These are phyloP conservation scores for Recurvomyces mirabilis DNA, from an alignment of 495 filamentous ascomycete genomes.

Conservation along the genomic window DNA sequence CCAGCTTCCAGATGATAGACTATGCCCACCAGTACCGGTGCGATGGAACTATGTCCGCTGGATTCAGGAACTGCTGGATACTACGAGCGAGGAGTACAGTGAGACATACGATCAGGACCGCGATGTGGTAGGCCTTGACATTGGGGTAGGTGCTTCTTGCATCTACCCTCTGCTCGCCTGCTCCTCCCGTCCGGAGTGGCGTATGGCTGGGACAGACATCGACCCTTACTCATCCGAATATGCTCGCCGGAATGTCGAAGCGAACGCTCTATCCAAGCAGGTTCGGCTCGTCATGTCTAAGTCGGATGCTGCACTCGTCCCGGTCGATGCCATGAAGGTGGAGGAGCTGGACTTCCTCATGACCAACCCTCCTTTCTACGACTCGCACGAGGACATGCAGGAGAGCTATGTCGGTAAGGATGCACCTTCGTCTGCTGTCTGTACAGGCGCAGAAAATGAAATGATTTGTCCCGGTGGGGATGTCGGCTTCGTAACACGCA, in stretches of 20 bases:
- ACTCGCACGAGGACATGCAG: conserved; percentile 56
- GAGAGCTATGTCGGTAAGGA: conserved; percentile 47
- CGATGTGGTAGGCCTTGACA: conserved; percentile 63
- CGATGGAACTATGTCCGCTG: conserved; percentile 79
- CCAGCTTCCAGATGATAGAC: conserved; percentile 59
- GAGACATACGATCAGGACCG: conserved; percentile 47
- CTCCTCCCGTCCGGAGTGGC: conserved; percentile 52
- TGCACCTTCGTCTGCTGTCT: conserved; percentile 58
- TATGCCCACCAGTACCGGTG: conserved; percentile 74
- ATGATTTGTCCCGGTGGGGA: conserved; percentile 86
- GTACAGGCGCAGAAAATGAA: conserved; percentile 71
- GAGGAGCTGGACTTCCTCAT: conserved; percentile 71
- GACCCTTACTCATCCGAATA: conserved; percentile 58
- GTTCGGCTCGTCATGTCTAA: conserved; percentile 51
- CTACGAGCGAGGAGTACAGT: conserved; percentile 42
- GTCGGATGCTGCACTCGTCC: conserved; percentile 46
- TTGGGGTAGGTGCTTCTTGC: conserved; percentile 82
- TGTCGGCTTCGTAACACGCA: conserved; percentile 60
- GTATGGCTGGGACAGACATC: conserved; percentile 46
- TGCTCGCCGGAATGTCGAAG: conserved; percentile 49
- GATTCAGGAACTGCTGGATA: conserved; percentile 77
- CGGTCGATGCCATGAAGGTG: conserved; percentile 42
- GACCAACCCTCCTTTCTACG: conserved; percentile 92
- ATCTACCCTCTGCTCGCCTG: conserved; percentile 88
- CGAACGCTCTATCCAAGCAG: conserved; percentile 53